Percentiles rank a stretch among this genome's conserved stretches.
phyloP scores from a whole-genome alignment of 2,329 filamentous ascomycete genomes.

The Arthrinium phaeospermum region DNA sequence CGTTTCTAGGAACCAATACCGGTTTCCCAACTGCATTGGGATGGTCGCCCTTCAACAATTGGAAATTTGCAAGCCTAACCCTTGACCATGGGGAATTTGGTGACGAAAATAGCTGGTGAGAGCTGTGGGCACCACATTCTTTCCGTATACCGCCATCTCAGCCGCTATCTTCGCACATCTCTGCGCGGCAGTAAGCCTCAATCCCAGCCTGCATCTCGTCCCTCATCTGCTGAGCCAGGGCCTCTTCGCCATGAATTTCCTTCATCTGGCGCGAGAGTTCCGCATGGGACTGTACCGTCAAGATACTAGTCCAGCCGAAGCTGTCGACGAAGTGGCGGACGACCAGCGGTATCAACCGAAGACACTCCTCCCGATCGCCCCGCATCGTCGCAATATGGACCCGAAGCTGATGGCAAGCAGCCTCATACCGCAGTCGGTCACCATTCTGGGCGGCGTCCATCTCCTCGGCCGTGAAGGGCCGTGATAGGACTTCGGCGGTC shows the following conservation, averaged over 20 bases:
- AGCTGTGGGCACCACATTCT: background rate
- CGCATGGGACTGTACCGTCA: background rate
- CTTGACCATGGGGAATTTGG: background rate
- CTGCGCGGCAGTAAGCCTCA: background rate
- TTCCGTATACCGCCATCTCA: background rate
- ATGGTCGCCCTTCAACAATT: background rate
- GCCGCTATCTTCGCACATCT: background rate
- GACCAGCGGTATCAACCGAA: background rate
- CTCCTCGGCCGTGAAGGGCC: background rate
- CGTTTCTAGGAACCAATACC: background rate
- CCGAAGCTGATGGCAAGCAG: background rate
- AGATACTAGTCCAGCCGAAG: slow-evolving; percentile 10
- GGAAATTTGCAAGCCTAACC: background rate
- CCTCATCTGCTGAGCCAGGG: background rate
- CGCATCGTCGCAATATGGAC: background rate
- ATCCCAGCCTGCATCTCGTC: background rate
- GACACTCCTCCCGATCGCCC: background rate
- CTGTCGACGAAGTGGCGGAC: background rate
- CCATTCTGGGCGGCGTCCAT: background rate
- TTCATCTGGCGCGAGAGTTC: background rate
- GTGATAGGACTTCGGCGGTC: background rate
- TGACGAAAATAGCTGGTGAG: background rate
- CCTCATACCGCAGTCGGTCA: background rate
- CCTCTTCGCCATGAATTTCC: background rate
- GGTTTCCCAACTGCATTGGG: background rate